Evolutionary conservation across 108 stramenopile species (phyloP).

Genomic region (Pseudonitzschia multistriata): DNA sequence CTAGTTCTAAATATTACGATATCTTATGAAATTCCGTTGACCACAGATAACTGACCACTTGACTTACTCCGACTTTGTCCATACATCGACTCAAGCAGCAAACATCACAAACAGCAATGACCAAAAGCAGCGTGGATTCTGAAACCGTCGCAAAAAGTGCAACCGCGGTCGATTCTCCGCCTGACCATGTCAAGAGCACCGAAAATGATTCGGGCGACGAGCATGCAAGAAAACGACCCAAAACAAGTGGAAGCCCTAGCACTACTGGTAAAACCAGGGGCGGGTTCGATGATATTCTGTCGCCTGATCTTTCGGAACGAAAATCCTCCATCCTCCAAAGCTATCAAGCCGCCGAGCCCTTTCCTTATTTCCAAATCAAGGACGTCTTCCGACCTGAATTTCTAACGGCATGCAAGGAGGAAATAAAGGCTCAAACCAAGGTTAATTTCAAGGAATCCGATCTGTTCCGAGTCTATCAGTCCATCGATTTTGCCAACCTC

Average conservation of each 20-base stretch:
- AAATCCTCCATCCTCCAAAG: conserved; percentile 22
- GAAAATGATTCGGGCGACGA: neutral
- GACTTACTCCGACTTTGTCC: too few species aligned
- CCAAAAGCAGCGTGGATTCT: too few species aligned
- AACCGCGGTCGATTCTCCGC: too few species aligned
- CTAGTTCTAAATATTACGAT: too few species aligned
- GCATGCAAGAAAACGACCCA: neutral
- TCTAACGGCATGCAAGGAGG: conserved; percentile 60
- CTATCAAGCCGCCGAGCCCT: conserved; percentile 55
- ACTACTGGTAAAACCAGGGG: neutral
- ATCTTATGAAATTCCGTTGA: too few species aligned
- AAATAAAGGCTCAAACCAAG: conserved; percentile 85
- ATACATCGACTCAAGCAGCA: too few species aligned
- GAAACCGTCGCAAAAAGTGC: too few species aligned
- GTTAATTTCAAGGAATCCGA: conserved; percentile 97
- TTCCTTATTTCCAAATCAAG: conserved; percentile 60
- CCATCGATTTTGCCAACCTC: conserved; percentile 79
- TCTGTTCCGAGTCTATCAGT: conserved; percentile 92
- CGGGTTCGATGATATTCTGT: conserved; percentile 5
- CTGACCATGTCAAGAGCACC: neutral
- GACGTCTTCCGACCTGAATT: conserved; percentile 62
- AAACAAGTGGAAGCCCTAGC: neutral
- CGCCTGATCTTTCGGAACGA: conserved; percentile 24
- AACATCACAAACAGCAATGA: too few species aligned
- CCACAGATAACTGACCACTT: too few species aligned